Percentiles rank a stretch among this genome's conserved stretches.
Conservation (phyloP, 2,329 filamentous ascomycete species). For the Ophiognomonia clavigignenti-juglandacearum region DNA sequence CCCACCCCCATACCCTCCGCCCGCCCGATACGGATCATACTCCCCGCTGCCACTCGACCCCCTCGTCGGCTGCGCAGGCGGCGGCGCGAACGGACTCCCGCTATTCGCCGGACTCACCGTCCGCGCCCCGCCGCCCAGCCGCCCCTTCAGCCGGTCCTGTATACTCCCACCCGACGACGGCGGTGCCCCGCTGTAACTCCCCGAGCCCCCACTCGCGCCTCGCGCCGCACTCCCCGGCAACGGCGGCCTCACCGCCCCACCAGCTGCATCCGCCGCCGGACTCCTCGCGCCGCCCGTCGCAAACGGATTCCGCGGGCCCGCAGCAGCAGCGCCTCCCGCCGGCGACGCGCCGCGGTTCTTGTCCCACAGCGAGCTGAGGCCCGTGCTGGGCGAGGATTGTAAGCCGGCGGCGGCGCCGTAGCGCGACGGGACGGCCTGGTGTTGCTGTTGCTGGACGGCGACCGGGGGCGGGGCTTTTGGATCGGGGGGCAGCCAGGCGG, state of each 20-base stretch:
- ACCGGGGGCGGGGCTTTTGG: conserved; percentile 66
- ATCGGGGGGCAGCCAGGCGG: conserved; percentile 83
- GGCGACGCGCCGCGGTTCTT: conserved; percentile 27
- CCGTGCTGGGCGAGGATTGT: conserved; percentile 23
- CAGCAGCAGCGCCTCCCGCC: conserved; percentile 16
- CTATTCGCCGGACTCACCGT: conserved; percentile 47
- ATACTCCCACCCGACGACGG: conserved; percentile 41
- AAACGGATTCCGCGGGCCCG: conserved; percentile 22
- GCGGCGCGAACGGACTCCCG: conserved; percentile 42
- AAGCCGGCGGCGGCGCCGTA: conserved; percentile 45
- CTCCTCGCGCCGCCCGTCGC: conserved; percentile 26
- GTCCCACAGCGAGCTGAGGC: conserved; percentile 57
- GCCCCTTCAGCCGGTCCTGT: conserved; percentile 76
- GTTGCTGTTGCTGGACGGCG: conserved; percentile 34
- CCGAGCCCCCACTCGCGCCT: too few species aligned
- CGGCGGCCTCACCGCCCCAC: conserved; percentile 49
- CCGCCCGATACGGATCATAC: conserved; percentile 13
- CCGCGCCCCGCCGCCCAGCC: conserved; percentile 60
- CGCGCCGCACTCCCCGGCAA: conserved; percentile 56
- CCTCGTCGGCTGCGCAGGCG: conserved; percentile 25
- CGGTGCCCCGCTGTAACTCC: conserved; percentile 62
- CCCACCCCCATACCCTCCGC: conserved; percentile 21
- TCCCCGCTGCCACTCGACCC: conserved; percentile 19
- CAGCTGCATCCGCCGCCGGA: conserved; percentile 24
- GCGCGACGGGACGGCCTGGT: conserved; percentile 44